Percentiles rank a stretch among this genome's conserved stretches.
phyloP scores from a whole-genome alignment of 2,329 filamentous ascomycete species.

The Apiospora pterosperma region DNA sequence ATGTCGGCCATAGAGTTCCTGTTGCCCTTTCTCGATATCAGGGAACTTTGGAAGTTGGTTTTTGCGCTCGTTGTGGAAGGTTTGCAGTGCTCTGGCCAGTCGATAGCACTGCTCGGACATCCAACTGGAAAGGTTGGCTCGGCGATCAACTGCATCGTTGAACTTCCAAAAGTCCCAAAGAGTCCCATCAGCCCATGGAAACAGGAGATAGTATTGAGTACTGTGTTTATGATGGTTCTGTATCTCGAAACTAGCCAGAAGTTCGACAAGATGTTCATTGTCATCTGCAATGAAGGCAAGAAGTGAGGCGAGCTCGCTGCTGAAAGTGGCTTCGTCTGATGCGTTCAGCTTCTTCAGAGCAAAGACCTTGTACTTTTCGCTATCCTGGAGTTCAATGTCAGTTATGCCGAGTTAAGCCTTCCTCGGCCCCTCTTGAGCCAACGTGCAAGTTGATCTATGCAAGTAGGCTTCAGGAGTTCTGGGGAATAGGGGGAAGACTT shows the following conservation, averaged over 20 bases:
- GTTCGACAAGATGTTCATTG: not conserved
- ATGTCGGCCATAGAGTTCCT: slow-evolving; percentile 26
- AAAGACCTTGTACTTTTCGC: not conserved
- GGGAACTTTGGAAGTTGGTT: not conserved
- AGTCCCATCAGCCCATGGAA: slow-evolving; percentile 16
- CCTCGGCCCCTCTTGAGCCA: too few species aligned
- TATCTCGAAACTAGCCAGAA: not conserved
- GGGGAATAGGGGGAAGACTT: too few species aligned
- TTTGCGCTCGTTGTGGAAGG: not conserved
- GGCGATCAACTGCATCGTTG: slow-evolving; percentile 10
- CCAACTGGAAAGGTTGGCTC: slow-evolving; percentile 7
- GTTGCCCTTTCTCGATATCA: slow-evolving; percentile 5
- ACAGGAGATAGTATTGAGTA: slow-evolving; percentile 13
- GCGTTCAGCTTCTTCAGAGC: not conserved
- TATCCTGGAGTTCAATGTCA: not conserved
- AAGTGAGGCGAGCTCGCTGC: not conserved
- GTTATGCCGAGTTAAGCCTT: too few species aligned
- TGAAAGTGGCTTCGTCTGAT: not conserved
- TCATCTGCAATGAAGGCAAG: not conserved
- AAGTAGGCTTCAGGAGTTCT: too few species aligned
- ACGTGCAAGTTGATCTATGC: too few species aligned
- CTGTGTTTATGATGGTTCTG: accelerated
- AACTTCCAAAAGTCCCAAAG: slow-evolving; percentile 13
- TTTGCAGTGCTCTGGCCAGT: not conserved
- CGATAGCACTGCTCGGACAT: not conserved